These are phyloP conservation scores for Stellera chamaejasme DNA, from an alignment of 345 rosid species.

Conservation along the genomic window DNA sequence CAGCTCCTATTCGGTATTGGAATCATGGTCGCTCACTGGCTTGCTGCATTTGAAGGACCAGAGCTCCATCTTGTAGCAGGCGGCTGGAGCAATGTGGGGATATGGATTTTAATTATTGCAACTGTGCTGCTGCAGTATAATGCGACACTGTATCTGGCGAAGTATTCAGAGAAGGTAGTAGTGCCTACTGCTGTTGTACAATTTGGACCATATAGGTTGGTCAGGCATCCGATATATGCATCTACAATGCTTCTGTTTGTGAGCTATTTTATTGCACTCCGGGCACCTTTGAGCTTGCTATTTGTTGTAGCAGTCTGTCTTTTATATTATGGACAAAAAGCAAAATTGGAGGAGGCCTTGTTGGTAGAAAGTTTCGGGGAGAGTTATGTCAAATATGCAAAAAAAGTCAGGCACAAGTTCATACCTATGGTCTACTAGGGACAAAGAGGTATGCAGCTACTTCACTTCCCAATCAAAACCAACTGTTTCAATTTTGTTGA, in stretches of 20 bases:
- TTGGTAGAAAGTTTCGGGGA: constrained; percentile 76
- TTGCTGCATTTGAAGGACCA: constrained; percentile 87
- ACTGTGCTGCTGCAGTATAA: constrained; percentile 69
- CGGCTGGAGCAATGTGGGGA: constrained; percentile 57
- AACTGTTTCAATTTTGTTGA: no score
- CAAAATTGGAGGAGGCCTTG: constrained; percentile 58
- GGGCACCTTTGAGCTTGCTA: constrained; percentile 66
- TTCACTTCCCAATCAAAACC: neutral
- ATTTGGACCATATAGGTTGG: constrained; percentile 89
- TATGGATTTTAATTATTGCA: constrained; percentile 60
- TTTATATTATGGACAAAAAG: constrained; percentile 64
- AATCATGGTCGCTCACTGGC: constrained; percentile 62
- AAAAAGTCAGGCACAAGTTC: constrained; percentile 67
- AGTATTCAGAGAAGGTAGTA: constrained; percentile 74
- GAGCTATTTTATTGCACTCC: constrained; percentile 52
- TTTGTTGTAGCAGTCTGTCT: constrained; percentile 55
- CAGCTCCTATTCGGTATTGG: constrained; percentile 54
- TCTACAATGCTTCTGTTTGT: constrained; percentile 67
- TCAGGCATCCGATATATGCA: constrained; percentile 70
- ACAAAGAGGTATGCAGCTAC: constrained; percentile 29
- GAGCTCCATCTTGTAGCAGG: constrained; percentile 72
- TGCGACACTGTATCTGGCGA: constrained; percentile 74
- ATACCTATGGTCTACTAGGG: constrained; percentile 69
- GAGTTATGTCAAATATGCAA: constrained; percentile 50
- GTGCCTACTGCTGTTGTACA: constrained; percentile 80